Percentiles rank a stretch among this genome's conserved stretches.
Evolutionary conservation across 805 yeast genomes (phyloP).

Genomic region (Metschnikowia koreensis): DNA sequence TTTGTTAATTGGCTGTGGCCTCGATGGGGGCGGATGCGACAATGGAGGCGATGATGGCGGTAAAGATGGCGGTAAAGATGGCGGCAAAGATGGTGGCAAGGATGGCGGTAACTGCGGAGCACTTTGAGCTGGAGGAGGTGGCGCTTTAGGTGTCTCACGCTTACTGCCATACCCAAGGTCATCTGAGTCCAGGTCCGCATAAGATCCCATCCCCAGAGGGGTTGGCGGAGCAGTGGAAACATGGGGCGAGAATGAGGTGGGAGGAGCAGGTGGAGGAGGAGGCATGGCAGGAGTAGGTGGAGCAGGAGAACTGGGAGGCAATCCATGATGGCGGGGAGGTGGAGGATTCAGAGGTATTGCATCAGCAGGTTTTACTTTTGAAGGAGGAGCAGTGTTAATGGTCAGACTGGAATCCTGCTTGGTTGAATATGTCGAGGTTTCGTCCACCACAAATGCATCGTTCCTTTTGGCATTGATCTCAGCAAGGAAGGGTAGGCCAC

Average conservation of each 20-base stretch:
- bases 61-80: slow-evolving; percentile 1
- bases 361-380: slow-evolving; percentile 9
- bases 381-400: slow-evolving; percentile 16
- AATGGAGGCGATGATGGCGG: slow-evolving; percentile 11
- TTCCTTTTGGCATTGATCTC: slow-evolving; percentile 51
- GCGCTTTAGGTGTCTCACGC: background rate
- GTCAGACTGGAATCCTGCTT: background rate
- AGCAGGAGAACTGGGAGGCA: slow-evolving; percentile 24
- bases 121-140: slow-evolving; percentile 1
- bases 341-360: slow-evolving; percentile 34
- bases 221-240: slow-evolving; percentile 14
- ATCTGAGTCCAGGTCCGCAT: background rate
- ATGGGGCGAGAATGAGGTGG: slow-evolving; percentile 16
- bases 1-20: slow-evolving; percentile 3
- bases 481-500: slow-evolving; percentile 49
- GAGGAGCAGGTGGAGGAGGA: slow-evolving; percentile 22
- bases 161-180: background rate
- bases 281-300: slow-evolving; percentile 20
- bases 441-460: slow-evolving; percentile 46
- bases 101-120: slow-evolving; percentile 3
- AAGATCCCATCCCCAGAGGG: slow-evolving; percentile 8
- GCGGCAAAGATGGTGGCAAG: slow-evolving; percentile 2
- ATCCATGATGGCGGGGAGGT: slow-evolving; percentile 42
- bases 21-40: background rate
- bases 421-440: slow-evolving; percentile 15